phyloP scores from a whole-genome alignment of 257 asterid genomes.

The Echium plantagineum region DNA sequence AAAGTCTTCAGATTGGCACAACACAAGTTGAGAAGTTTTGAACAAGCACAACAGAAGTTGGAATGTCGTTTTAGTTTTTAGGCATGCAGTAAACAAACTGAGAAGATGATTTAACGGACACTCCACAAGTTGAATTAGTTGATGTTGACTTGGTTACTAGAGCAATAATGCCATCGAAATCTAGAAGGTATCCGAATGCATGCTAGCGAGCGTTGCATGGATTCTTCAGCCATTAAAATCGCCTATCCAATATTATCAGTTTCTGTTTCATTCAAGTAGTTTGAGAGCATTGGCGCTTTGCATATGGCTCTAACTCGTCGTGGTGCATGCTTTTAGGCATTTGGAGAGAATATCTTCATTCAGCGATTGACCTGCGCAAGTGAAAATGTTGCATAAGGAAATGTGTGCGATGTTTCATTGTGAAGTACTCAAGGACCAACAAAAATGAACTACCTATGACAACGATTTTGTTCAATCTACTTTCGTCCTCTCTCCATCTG shows the following conservation, averaged over 20 bases:
- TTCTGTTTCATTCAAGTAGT: neutral
- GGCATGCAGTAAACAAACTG: too few species aligned
- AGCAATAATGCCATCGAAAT: neutral
- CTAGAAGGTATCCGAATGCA: neutral
- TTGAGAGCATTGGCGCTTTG: neutral
- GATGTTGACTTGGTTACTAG: too few species aligned
- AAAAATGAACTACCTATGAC: constrained; percentile 50
- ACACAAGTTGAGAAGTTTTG: too few species aligned
- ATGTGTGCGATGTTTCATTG: neutral
- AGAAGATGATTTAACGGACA: too few species aligned
- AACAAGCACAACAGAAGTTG: too few species aligned
- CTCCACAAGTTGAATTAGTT: too few species aligned
- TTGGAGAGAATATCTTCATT: constrained; percentile 49
- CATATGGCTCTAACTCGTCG: constrained; percentile 1
- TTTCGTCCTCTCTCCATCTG: constrained; percentile 60
- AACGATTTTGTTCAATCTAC: constrained; percentile 57
- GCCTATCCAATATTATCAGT: too few species aligned
- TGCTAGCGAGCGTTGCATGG: neutral
- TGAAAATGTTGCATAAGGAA: neutral
- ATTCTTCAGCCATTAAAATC: neutral
- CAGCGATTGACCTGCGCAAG: constrained; percentile 53
- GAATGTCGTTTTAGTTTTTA: too few species aligned
- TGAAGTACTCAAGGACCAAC: neutral
- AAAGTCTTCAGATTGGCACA: too few species aligned
- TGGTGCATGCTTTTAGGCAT: constrained; percentile 41